Conservation (phyloP, 2,329 filamentous ascomycete genomes). For the Cadophora sp. region DNA sequence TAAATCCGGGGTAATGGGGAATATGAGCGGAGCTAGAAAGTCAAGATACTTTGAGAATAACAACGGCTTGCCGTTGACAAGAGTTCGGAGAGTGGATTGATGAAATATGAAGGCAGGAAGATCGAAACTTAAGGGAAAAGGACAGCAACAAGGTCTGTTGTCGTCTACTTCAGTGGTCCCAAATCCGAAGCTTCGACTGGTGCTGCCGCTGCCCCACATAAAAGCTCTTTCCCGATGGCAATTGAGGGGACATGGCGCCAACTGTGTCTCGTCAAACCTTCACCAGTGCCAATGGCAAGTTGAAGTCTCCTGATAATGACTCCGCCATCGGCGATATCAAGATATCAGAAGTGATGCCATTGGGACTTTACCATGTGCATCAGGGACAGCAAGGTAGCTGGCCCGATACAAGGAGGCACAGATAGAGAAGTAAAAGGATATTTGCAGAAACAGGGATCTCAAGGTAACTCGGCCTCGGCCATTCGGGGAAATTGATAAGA, state of each 20-base stretch:
- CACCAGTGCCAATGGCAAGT: not conserved
- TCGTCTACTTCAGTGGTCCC: no score
- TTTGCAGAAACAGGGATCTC: slow-evolving; percentile 1
- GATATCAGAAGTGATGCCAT: not conserved
- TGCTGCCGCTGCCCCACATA: not conserved
- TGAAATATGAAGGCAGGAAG: not conserved
- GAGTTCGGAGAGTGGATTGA: not conserved
- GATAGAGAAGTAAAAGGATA: slow-evolving; percentile 6
- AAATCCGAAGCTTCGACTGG: not conserved
- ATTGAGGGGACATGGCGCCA: slow-evolving; percentile 11
- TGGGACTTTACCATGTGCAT: not conserved
- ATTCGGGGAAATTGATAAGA: not conserved
- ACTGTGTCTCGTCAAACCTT: not conserved
- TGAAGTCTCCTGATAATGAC: not conserved
- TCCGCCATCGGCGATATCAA: slow-evolving; percentile 10
- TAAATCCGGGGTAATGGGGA: not conserved
- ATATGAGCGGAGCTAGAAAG: not conserved
- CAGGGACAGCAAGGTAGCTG: not conserved
- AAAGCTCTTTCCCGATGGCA: not conserved
- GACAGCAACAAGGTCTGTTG: not conserved
- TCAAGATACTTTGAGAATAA: not conserved
- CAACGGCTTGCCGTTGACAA: not conserved
- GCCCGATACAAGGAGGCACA: not conserved
- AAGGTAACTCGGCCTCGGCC: not conserved
- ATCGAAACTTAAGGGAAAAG: not conserved